Percentiles rank a stretch among this genome's conserved stretches.
These are phyloP conservation scores for Pachysolen tannophilus DNA, from an alignment of 805 yeast species.

Conservation along the genomic window DNA sequence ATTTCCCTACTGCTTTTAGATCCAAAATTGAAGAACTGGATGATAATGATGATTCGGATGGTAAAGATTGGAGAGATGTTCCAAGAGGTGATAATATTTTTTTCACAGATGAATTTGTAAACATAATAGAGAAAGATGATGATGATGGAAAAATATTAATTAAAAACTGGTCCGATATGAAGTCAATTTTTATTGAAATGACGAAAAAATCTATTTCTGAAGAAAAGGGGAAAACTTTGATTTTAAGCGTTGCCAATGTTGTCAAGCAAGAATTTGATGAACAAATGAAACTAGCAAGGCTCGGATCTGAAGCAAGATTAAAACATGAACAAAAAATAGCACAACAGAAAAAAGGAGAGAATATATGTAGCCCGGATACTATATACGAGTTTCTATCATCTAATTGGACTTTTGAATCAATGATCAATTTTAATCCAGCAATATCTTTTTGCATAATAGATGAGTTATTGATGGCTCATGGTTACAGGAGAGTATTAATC, in stretches of 20 bases:
- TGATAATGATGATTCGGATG: conserved; percentile 38
- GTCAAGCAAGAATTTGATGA: conserved; percentile 34
- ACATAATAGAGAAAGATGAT: conserved; percentile 16
- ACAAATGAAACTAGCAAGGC: conserved; percentile 14
- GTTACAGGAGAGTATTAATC: conserved; percentile 53
- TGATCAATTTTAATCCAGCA: conserved; percentile 42
- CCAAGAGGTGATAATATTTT: conserved; percentile 50
- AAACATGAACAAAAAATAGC: conserved; percentile 15
- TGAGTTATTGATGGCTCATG: conserved; percentile 64
- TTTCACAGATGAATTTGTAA: conserved; percentile 19
- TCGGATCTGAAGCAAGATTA: conserved; percentile 17
- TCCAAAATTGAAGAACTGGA: conserved; percentile 7
- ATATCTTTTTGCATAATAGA: conserved; percentile 52
- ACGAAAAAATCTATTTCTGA: conserved; percentile 17
- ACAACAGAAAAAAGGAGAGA: conserved; percentile 16
- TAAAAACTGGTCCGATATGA: conserved; percentile 19
- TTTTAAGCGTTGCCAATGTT: conserved; percentile 46
- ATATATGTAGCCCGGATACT: conserved; percentile 37
- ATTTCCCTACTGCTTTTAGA: conserved; percentile 1
- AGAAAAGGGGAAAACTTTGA: conserved; percentile 28
- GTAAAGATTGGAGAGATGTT: conserved; percentile 67
- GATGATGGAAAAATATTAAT: conserved; percentile 16
- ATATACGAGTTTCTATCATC: conserved; percentile 39
- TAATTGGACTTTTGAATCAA: conserved; percentile 39
- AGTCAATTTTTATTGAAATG: conserved; percentile 18